Percentiles rank a stretch among this genome's conserved stretches.
Evolutionary conservation across 805 yeast species (phyloP).

Genomic region (Brettanomyces nanus): DNA sequence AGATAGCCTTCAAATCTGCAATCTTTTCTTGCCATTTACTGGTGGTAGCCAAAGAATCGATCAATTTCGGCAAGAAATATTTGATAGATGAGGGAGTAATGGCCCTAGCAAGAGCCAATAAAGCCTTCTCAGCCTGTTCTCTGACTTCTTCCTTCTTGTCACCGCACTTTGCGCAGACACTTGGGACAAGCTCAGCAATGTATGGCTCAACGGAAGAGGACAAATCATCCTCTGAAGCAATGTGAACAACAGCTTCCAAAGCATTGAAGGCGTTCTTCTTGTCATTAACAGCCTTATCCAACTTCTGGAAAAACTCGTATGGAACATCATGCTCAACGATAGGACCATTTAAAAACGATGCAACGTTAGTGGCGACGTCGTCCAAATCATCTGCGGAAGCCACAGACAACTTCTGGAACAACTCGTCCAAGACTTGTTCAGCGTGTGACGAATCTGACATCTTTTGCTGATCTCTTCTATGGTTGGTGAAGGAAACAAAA

Average conservation of each 20-base stretch:
- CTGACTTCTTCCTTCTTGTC: slow-evolving; percentile 78
- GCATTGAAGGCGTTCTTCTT: slow-evolving; percentile 82
- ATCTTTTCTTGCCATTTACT: slow-evolving; percentile 98
- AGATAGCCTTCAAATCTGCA: slow-evolving; percentile 76
- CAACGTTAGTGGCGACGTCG: slow-evolving; percentile 80
- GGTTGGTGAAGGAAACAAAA: slow-evolving; percentile 2
- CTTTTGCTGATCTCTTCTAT: slow-evolving; percentile 8
- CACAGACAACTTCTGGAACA: slow-evolving; percentile 85
- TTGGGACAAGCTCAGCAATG: slow-evolving; percentile 69
- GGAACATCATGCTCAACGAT: slow-evolving; percentile 99
- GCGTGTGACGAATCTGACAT: slow-evolving; percentile 57
- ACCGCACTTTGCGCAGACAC: slow-evolving; percentile 73
- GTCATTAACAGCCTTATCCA: slow-evolving; percentile 67
- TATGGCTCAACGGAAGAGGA: slow-evolving; percentile 95
- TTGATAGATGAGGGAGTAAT: slow-evolving; percentile 92
- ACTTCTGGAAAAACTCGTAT: slow-evolving; percentile 70
- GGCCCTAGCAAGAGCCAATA: slow-evolving; percentile 68
- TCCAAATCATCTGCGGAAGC: slow-evolving; percentile 79
- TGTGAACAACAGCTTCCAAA: slow-evolving; percentile 74
- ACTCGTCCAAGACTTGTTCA: slow-evolving; percentile 82
- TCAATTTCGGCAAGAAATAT: slow-evolving; percentile 76
- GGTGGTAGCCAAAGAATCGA: slow-evolving; percentile 57
- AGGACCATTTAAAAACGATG: slow-evolving; percentile 91
- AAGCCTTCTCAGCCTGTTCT: slow-evolving; percentile 67
- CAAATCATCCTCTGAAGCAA: slow-evolving; percentile 71